These are phyloP conservation scores for Nitzschia sp. DNA, from an alignment of 108 stramenopile species.

Conservation along the genomic window DNA sequence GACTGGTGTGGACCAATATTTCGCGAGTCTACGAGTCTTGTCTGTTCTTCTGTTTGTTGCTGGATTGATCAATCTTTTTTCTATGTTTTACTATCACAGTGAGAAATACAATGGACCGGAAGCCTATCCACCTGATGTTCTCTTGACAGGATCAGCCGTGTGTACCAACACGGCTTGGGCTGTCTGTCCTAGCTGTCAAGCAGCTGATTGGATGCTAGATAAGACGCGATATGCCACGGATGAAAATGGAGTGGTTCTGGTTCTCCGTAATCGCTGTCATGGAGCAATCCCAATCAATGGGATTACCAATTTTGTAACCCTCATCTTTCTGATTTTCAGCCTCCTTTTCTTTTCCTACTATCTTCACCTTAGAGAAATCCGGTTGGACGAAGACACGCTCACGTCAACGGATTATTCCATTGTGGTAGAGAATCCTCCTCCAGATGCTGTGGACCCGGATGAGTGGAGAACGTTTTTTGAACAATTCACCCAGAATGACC, in stretches of 20 bases:
- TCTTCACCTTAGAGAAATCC: neutral
- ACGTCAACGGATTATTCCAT: conserved; percentile 92
- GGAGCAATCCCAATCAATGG: neutral
- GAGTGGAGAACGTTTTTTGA: conserved; percentile 84
- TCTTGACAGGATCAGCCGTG: neutral
- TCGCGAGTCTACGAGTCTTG: conserved; percentile 50
- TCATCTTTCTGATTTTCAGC: neutral
- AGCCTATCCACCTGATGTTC: neutral
- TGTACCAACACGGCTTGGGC: conserved; percentile 11
- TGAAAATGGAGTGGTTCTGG: neutral
- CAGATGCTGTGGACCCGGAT: conserved; percentile 78
- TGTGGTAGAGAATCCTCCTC: conserved; percentile 70
- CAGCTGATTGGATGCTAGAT: neutral
- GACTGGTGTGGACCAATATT: conserved; percentile 69
- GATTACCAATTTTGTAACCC: neutral
- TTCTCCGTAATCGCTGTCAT: neutral
- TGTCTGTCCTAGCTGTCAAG: neutral
- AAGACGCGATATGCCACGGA: neutral
- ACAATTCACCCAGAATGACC: conserved; percentile 51
- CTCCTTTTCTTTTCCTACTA: neutral
- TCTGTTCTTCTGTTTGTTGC: conserved; percentile 36
- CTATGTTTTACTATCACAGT: conserved; percentile 66
- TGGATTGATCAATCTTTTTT: conserved; percentile 68
- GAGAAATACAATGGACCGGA: conserved; percentile 46
- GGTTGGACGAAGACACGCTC: conserved; percentile 82